These are phyloP conservation scores for Platanthera guangdongensis DNA, from an alignment of 106 monocot species.

Conservation along the genomic window DNA sequence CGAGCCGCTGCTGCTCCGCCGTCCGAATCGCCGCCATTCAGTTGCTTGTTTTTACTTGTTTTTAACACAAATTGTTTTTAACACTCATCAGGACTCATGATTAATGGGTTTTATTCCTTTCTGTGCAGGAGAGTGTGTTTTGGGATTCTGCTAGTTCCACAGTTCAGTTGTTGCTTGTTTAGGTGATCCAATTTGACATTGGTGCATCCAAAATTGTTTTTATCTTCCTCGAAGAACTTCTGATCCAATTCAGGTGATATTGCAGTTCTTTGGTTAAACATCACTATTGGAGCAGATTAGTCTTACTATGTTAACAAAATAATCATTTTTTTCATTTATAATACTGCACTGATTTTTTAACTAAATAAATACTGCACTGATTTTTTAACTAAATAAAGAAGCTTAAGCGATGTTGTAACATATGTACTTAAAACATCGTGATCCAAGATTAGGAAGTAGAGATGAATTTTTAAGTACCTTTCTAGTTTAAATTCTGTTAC, in stretches of 20 bases:
- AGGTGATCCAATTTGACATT: constrained; percentile 69
- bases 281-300: not conserved
- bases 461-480: too few relatives aligned
- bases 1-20: too few relatives aligned
- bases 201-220: constrained; percentile 67
- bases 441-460: too few relatives aligned
- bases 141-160: not conserved
- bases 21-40: too few relatives aligned
- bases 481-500: too few relatives aligned
- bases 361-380: too few relatives aligned
- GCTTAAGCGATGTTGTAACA: not conserved
- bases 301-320: not conserved
- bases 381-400: not conserved
- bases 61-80: too few relatives aligned
- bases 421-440: not conserved
- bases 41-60: too few relatives aligned
- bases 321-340: not conserved
- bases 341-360: not conserved
- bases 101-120: not conserved
- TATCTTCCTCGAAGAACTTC: constrained; percentile 62
- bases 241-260: constrained; percentile 69
- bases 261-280: not conserved
- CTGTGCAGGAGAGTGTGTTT: constrained; percentile 69
- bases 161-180: not conserved
- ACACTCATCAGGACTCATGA: too few relatives aligned